Base-by-base conservation (phyloP, 2,329 filamentous ascomycete genomes). In the Cercospora janseana region DNA sequence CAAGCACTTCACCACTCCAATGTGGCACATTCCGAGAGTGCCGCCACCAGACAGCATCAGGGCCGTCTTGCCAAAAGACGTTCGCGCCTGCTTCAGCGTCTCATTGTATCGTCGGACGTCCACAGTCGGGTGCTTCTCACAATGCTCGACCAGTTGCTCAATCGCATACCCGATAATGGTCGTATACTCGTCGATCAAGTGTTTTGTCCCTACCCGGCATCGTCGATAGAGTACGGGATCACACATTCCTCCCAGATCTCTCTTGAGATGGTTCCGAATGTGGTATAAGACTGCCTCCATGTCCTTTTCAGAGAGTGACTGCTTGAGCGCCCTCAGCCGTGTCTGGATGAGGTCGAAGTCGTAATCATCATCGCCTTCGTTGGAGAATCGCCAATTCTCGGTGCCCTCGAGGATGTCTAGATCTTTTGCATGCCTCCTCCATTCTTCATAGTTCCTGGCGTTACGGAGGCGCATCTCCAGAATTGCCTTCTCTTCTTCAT, bases 31-130 rank as follows among this genome's bases (percentile, higher is more conserved):
- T 2, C 58, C 58, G 9, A 60, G 50, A 7, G 58, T 60, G 5
- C 58, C 58, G 32, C 58, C 58, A 28, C 58, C 58, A 2, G 58
- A 60, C 20, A 60, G 44, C 58, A 60, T 60, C 4, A 60, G 54
- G 23, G 55, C 58, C 15, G 43, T 60, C 23, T 55, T 58, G 29
- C 58, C 58, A 38, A 59, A 60, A 0, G 58, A 55, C 18, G 54
- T 29, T 29, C 54, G 41, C 23, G 58, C 56, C 23, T 49, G 44
- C 44, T 57, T 60, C 41, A 60, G 42, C n/a, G 46, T 50, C 12
- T 49, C 46, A 20, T 57, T 42, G 38, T 54, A 55, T 15, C 44
- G 31, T 21, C 46, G 50, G 27, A 56, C 43, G 13, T 52, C 54
- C 2, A 43, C 42, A 2, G 45, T 37, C 4, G 54, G 50, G 13